A percentile compares a stretch with the other conserved stretches of the same genome.
phyloP scores from a whole-genome alignment of 768 basidiomycete genomes.

The Podaxis pistillaris region DNA sequence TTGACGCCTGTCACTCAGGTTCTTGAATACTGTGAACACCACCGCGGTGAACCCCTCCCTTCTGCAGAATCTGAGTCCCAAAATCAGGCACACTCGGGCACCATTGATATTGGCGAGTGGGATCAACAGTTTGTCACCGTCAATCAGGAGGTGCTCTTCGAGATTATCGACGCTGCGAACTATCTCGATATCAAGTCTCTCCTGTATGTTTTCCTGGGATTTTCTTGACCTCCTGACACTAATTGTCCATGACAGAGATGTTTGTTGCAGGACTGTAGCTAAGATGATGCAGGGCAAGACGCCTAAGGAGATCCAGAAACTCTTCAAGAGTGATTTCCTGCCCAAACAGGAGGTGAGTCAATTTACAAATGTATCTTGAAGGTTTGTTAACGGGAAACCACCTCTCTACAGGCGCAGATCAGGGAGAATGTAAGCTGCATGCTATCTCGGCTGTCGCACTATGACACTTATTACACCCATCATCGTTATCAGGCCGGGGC shows the following conservation, averaged over 20 bases:
- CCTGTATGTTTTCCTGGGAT: constrained; percentile 56
- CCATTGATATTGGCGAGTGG: constrained; percentile 99
- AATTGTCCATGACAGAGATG: constrained; percentile 59
- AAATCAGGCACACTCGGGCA: constrained; percentile 95
- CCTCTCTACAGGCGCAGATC: constrained; percentile 76
- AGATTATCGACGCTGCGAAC: constrained; percentile 99
- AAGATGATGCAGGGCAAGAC: constrained; percentile 99
- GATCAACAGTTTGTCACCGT: constrained; percentile 98
- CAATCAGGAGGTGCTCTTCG: constrained; percentile 99
- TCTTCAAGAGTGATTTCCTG: constrained; percentile 85
- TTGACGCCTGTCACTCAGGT: constrained; percentile 53
- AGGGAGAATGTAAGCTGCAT: constrained; percentile 85
- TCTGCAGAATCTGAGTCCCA: constrained; percentile 77
- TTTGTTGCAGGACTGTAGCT: constrained; percentile 97
- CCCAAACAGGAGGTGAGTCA: constrained; percentile 93
- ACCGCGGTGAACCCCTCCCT: constrained; percentile 95
- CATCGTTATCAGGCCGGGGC: constrained; percentile 74
- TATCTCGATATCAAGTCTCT: constrained; percentile 99
- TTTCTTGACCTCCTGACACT: constrained; percentile 1
- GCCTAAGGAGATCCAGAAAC: constrained; percentile 97
- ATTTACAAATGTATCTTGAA: constrained; percentile 12
- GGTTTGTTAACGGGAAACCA: constrained; percentile 15
- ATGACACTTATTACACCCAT: constrained; percentile 17
- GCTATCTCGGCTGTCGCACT: constrained; percentile 8
- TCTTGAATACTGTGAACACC: constrained; percentile 98